Base-by-base conservation (phyloP, 306 rosid species). In the Heteromeles arbutifolia region DNA sequence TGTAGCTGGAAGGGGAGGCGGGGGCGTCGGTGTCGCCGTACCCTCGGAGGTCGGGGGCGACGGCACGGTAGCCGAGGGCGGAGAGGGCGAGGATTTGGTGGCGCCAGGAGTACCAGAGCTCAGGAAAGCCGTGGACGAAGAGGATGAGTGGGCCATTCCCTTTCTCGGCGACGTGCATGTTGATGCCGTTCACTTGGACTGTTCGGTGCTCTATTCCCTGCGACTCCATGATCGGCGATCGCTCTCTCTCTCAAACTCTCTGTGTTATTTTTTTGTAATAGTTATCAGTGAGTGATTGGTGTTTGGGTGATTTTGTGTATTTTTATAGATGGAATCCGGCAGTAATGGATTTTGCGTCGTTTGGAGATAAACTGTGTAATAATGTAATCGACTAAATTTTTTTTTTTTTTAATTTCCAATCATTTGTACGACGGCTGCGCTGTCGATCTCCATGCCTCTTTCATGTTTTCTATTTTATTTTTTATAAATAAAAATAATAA, bases 11-110 rank as follows among this genome's bases (percentile, higher is more conserved):
- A 2, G 76, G 41, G 0, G 76, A 19, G 3, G 72, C 3, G 0
- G 97, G 96, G 10, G 75, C 84, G 3, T 87, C 90, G 0, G 96
- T 84, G 77, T 91, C 94, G 0, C 97, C 98, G 58, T 61, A 93
- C 29, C 97, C 98, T 0, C 97, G 91, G 70, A 91, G 91, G 71
- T 88, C 97, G 0, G 97, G 97, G 0, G 97, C 96, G 5, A 93
- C 78, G 14, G 96, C 86, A 1, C 88, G 86, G 82, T 86, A 91
- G 22, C 98, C 98, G 2, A 65, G 83, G n/a, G 89, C 85, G 43
- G 96, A 85, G 0, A 90, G 64, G 13, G 85, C 76, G 2, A 70
- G 3, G 77, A 90, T 92, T 84, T 92, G 96, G 80, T 92, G 94
- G 54, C 91, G 90, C 97, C 92, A 92, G 0, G 96, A 28, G 76